Evolutionary conservation across 331 rosid species (phyloP).

Genomic region (Quercus phellos): DNA sequence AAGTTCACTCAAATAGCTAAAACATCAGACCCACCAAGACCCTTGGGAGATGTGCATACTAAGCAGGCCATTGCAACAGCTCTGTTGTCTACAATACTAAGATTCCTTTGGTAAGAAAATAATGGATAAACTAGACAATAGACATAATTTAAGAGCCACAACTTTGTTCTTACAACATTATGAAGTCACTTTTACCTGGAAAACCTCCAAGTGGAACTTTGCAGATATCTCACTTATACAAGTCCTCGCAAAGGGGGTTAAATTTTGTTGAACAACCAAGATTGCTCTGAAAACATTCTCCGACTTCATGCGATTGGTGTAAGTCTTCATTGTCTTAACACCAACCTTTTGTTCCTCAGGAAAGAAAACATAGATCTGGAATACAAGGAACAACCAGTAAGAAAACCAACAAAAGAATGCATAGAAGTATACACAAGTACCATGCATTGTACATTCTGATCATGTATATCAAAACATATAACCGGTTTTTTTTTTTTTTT

Average conservation of each 20-base stretch:
- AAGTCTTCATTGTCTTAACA: slow-evolving; percentile 55
- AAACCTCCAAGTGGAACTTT: slow-evolving; percentile 63
- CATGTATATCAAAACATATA: neutral
- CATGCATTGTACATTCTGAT: neutral
- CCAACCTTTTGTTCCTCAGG: slow-evolving; percentile 70
- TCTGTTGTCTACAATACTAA: neutral
- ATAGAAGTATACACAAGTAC: neutral
- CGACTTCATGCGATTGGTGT: slow-evolving; percentile 49
- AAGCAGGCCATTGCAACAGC: neutral
- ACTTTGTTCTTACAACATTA: neutral
- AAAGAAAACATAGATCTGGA: slow-evolving; percentile 65
- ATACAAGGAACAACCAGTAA: slow-evolving; percentile 17
- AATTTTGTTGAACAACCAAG: slow-evolving; percentile 50
- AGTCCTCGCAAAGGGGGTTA: slow-evolving; percentile 49
- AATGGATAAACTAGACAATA: neutral
- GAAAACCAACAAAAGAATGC: neutral
- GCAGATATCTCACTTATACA: slow-evolving; percentile 44
- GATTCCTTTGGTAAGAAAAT: neutral
- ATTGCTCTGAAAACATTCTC: slow-evolving; percentile 59
- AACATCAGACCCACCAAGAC: neutral
- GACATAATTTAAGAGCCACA: neutral
- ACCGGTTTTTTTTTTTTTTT: no score
- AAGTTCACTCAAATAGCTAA: neutral
- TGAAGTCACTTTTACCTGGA: slow-evolving; percentile 44
- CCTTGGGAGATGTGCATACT: neutral